phyloP scores from a whole-genome alignment of 1,139 yeast species.

The Yamadazyma friedrichii region DNA sequence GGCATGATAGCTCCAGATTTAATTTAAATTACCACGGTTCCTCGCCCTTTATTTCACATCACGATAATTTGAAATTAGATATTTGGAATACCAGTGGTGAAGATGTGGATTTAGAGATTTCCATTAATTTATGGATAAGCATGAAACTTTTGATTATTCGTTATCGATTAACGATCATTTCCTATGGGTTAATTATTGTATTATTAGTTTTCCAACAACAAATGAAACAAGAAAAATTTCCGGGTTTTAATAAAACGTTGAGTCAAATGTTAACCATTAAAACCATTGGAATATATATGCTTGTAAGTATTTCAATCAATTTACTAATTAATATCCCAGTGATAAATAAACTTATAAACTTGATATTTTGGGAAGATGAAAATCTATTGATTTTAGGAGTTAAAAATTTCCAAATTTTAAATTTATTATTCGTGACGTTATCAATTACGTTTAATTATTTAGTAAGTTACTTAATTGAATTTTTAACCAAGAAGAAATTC shows the following conservation, averaged over 20 bases:
- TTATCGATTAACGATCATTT: constrained; percentile 60
- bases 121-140: constrained; percentile 43
- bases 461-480: constrained; percentile 5
- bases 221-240: constrained; percentile 18
- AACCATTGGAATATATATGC: not conserved
- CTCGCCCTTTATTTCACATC: constrained; percentile 60
- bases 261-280: constrained; percentile 7
- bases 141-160: constrained; percentile 58
- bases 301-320: constrained; percentile 46
- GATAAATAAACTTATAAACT: constrained; percentile 17
- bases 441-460: constrained; percentile 11
- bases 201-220: constrained; percentile 48
- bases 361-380: constrained; percentile 14
- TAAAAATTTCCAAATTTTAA: constrained; percentile 9
- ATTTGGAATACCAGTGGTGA: constrained; percentile 36
- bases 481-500: not conserved
- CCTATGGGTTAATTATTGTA: constrained; percentile 53
- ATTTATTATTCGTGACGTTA: constrained; percentile 10
- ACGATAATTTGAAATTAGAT: constrained; percentile 37
- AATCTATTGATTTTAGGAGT: constrained; percentile 8
- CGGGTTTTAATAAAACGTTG: constrained; percentile 9
- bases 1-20: constrained; percentile 40
- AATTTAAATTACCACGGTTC: constrained; percentile 52
- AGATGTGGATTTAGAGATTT: constrained; percentile 17
- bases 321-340: constrained; percentile 44